phyloP scores from a whole-genome alignment of 1,284 basidiomycete genomes.

The Ceratobasidium papillatum region DNA sequence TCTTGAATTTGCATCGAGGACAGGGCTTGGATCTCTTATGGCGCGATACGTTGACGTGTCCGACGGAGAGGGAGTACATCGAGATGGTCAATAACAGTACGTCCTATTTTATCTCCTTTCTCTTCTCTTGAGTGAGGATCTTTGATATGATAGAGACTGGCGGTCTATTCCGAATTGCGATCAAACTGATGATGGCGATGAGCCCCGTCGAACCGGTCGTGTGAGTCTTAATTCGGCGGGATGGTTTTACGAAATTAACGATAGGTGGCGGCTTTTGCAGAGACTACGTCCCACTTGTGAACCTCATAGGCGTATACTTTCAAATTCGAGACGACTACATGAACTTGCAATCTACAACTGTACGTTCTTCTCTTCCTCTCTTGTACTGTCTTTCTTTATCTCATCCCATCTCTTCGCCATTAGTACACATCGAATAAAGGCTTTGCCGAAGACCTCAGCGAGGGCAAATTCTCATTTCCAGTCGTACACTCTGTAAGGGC shows the following conservation, averaged over 20 bases:
- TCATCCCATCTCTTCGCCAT: not conserved
- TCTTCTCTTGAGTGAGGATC: not conserved
- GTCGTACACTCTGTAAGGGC: conserved; percentile 88
- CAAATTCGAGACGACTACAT: conserved; percentile 98
- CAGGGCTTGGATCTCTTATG: conserved; percentile 96
- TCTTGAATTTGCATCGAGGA: conserved; percentile 91
- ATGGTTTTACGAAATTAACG: too few species aligned
- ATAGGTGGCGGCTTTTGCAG: too few species aligned
- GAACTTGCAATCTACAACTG: conserved; percentile 90
- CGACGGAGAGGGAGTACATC: conserved; percentile 94
- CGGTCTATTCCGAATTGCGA: conserved; percentile 89
- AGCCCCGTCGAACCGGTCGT: conserved; percentile 58
- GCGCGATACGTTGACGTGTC: conserved; percentile 91
- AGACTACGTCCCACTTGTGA: conserved; percentile 90
- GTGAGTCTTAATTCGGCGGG: conserved; percentile 61
- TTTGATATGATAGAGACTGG: conserved; percentile 88
- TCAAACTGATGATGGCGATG: conserved; percentile 97
- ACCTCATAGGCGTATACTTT: conserved; percentile 93
- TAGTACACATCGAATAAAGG: conserved; percentile 93
- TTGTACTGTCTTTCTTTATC: not conserved
- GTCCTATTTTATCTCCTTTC: conserved; percentile 49
- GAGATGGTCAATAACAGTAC: conserved; percentile 96
- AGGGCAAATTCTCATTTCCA: conserved; percentile 97
- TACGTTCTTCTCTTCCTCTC: conserved; percentile 50
- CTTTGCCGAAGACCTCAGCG: conserved; percentile 92